phyloP scores from a whole-genome alignment of 768 basidiomycete genomes.

The Russula olivacea region DNA sequence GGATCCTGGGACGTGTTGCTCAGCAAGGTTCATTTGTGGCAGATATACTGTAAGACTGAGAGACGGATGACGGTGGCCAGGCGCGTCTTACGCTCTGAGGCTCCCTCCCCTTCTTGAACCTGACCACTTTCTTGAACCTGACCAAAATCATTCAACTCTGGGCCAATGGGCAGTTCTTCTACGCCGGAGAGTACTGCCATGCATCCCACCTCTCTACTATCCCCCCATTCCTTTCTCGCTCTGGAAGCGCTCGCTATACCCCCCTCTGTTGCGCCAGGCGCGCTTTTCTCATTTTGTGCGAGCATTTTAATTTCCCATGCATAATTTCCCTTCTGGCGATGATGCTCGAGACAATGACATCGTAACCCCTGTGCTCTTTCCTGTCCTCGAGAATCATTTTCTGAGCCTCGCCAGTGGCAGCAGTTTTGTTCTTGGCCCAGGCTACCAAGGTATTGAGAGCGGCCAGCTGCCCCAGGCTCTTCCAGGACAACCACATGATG shows the following conservation, averaged over 20 bases:
- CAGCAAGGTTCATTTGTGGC: neutral
- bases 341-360: neutral
- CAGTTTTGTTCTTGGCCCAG: conserved; percentile 17
- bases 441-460: conserved; percentile 1
- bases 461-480: conserved; percentile 14
- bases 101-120: neutral
- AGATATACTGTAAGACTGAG: no score
- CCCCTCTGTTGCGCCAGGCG: conserved; percentile 14
- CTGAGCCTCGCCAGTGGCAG: neutral
- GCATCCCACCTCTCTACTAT: neutral
- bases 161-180: neutral
- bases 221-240: neutral
- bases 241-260: conserved; percentile 13
- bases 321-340: neutral
- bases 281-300: conserved; percentile 4
- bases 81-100: neutral
- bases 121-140: neutral
- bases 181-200: neutral
- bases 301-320: neutral
- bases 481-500: conserved; percentile 9
- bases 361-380: no score
- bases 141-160: conserved; percentile 4
- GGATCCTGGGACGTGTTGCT: conserved; percentile 29
- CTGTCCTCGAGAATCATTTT: neutral
- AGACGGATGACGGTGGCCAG: neutral